A percentile compares a stretch with the other conserved stretches of the same genome.
phyloP scores from a whole-genome alignment of 1,284 basidiomycete species.

The Ganoderma multipileum region DNA sequence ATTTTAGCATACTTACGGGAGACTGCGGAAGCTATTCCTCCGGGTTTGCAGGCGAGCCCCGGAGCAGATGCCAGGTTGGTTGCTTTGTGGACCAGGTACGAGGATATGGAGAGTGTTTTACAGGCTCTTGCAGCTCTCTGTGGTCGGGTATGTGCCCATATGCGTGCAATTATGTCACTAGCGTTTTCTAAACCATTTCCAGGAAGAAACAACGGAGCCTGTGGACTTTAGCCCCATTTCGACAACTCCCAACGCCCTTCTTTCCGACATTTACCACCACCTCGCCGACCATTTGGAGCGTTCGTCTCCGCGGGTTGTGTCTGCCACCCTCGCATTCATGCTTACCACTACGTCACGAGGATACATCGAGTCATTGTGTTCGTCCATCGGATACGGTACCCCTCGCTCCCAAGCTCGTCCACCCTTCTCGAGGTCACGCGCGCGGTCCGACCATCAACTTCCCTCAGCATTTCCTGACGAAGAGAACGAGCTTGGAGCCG shows the following conservation, averaged over 20 bases:
- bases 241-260: constrained; percentile 49
- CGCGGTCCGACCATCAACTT: neutral
- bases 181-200: neutral
- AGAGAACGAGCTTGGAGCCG: constrained; percentile 14
- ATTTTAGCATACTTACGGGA: constrained; percentile 56
- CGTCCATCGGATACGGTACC: constrained; percentile 61
- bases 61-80: constrained; percentile 43
- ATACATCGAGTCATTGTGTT: constrained; percentile 62
- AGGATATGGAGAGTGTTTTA: constrained; percentile 56
- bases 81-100: constrained; percentile 60
- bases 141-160: constrained; percentile 53
- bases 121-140: constrained; percentile 59
- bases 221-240: constrained; percentile 48
- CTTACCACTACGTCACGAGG: constrained; percentile 65
- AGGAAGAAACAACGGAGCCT: constrained; percentile 51
- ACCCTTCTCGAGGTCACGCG: constrained; percentile 21
- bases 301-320: constrained; percentile 52
- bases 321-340: constrained; percentile 66
- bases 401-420: constrained; percentile 17
- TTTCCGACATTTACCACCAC: constrained; percentile 60
- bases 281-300: constrained; percentile 58
- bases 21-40: constrained; percentile 19
- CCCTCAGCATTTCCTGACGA: constrained; percentile 2
- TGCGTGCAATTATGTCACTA: neutral
- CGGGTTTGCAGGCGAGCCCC: neutral